Base-by-base conservation (phyloP, 257 asterid species). In the Ophiorrhiza pumila region DNA sequence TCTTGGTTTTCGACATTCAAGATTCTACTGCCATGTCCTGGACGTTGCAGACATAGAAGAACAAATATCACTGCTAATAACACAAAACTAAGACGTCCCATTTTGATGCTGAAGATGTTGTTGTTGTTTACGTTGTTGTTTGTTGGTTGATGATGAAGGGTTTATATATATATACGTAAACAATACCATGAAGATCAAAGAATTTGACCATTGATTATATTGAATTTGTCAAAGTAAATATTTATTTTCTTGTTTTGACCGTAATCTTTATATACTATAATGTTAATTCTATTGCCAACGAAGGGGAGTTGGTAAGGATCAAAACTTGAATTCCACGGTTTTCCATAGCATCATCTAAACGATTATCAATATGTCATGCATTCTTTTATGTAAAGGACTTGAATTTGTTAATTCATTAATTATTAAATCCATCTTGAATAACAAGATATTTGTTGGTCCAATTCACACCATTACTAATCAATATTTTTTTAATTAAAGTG, bases 11-110 rank as follows among this genome's bases (percentile, higher is more conserved):
- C 61, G 25, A 58, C 80, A 53, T 61, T 34, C 75, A 83, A 78
- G 23, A 76, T 49, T 76, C 87, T 75, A 11, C 71, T 15, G 4
- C 68, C 63, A n/a, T n/a, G n/a, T 1, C 68, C 68, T 52, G 65
- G 71, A 10, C 87, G 68, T 11, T 70, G 78, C 39, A 64, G 27
- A 50, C 37, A 67, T 0, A 77, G 55, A 69, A 80, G 29, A 39
- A 72, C 20, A 39, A 69, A 15, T 2, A 71, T 10, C 34, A 60
- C 20, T 27, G 69, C 29, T 13, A 43, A 37, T 57, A 73, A 58
- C 35, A 71, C 10, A 23, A 45, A 13, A 12, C 27, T 64, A 7
- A 69, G 71, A 71, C 65, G 71, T 41, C 68, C 75, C 89, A 86
- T 88, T 47, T 55, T 31, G 18, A 27, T 61, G 17, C 65, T 43